Base-by-base conservation (phyloP, 495 filamentous ascomycete genomes). In the Penicillium diatomitis region DNA sequence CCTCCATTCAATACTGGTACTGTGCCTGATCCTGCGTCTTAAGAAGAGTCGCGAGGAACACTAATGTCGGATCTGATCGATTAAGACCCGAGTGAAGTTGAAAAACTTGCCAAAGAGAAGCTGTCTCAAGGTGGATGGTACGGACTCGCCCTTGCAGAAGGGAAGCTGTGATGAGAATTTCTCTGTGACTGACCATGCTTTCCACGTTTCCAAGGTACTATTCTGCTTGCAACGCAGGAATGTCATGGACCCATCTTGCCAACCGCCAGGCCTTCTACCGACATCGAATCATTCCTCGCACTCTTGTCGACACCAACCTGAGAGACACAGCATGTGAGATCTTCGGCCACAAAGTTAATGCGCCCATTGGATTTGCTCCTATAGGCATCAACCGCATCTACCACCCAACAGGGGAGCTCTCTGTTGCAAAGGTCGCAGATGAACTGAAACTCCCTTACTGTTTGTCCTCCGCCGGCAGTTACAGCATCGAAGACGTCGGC, bases 221-320 rank as follows among this genome's bases (percentile, higher is more conserved):
- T 49, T 74, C 84, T 40, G 81, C 80, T 41, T 84, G 70, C 48
- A 85, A 84, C 53, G 83, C 82, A 8, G 81, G 83, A 1, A 68
- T 77, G 32, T 85, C 82, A 6, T 72, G 69, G 49, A 87, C 83
- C 10, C 82, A 86, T 60, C 70, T 80, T 2, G 77, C 78, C 8
- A 86, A 85, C 62, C 74, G 83, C 2, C 77, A 84, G 60, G 74
- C 83, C 51, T 86, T 86, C 73, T 83, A 75, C 69, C 76, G 80
- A 1, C 82, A 83, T 65, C 72, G 78, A 35, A 79, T 86, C 57
- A 75, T 85, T 48, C 83, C 81, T 3, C 71, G 71, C 20, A 76
- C 74, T 60, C 72, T 85, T 5, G 74, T 84, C 49, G 79, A 84
- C 62, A 85, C 81, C 11, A 79, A 74, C 52, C 52, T 50, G 11